A percentile compares a stretch with the other conserved stretches of the same genome.
Conservation (phyloP, 805 yeast genomes). For the Kregervanrija fluxuum region DNA sequence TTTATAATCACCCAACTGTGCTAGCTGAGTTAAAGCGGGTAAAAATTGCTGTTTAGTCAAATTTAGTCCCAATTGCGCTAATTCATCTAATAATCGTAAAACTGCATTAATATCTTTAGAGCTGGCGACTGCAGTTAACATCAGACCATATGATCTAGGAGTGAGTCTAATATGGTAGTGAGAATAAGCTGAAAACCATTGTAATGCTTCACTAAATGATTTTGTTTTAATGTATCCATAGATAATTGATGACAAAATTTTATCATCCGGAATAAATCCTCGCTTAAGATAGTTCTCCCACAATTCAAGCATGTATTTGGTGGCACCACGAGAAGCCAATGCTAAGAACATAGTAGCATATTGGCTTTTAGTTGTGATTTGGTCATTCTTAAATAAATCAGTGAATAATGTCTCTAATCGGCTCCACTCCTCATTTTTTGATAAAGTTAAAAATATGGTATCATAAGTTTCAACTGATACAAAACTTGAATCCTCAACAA, state of each 20-base stretch:
- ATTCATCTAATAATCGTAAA: slow-evolving; percentile 26
- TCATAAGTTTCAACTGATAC: slow-evolving; percentile 12
- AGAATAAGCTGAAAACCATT: slow-evolving; percentile 30
- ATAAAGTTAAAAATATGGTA: slow-evolving; percentile 13
- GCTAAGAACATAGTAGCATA: slow-evolving; percentile 58
- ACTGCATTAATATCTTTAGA: slow-evolving; percentile 30
- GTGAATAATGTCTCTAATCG: slow-evolving; percentile 51
- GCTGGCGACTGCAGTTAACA: slow-evolving; percentile 31
- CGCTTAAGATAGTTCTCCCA: slow-evolving; percentile 42
- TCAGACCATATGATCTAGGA: slow-evolving; percentile 25
- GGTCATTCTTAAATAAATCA: slow-evolving; percentile 44
- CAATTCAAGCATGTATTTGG: slow-evolving; percentile 30
- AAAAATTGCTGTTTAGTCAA: slow-evolving; percentile 11
- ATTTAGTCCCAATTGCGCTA: slow-evolving; percentile 8
- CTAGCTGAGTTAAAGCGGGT: slow-evolving; percentile 15
- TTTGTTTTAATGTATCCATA: slow-evolving; percentile 31
- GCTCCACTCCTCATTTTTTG: slow-evolving; percentile 35
- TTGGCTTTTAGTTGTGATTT: slow-evolving; percentile 43
- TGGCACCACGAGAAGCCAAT: slow-evolving; percentile 45
- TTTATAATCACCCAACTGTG: slow-evolving; percentile 19
- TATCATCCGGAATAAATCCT: slow-evolving; percentile 39
- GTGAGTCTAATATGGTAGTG: slow-evolving; percentile 24
- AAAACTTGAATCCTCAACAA: slow-evolving; percentile 6
- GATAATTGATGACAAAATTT: slow-evolving; percentile 40
- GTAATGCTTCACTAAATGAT: slow-evolving; percentile 30